phyloP scores from a whole-genome alignment of 129 eudicot genomes.

The Centrapalus pauciflorus region DNA sequence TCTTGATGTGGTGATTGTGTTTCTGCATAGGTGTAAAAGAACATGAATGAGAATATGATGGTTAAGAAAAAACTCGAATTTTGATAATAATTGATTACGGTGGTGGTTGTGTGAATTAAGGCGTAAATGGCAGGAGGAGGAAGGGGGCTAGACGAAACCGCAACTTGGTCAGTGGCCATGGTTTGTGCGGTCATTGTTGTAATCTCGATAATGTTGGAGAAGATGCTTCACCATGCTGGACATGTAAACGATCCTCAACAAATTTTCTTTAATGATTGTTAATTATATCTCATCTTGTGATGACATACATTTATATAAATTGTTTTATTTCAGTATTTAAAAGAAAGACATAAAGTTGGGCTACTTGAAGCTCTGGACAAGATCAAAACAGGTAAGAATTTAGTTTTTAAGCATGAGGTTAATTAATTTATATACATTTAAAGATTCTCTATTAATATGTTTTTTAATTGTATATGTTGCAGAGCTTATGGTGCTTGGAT shows the following conservation, averaged over 20 bases:
- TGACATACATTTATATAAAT: background rate
- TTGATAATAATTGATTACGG: conserved; percentile 5
- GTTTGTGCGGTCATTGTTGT: conserved; percentile 62
- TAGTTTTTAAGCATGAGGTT: background rate
- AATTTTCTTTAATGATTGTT: background rate
- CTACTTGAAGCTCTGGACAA: conserved; percentile 81
- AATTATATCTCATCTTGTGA: background rate
- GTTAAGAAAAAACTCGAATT: conserved; percentile 11
- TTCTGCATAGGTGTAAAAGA: background rate
- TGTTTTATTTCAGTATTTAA: conserved; percentile 38
- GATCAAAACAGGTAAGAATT: conserved; percentile 71
- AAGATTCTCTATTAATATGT: background rate
- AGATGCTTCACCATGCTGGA: conserved; percentile 53
- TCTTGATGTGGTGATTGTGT: conserved; percentile 13
- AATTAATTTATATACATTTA: background rate
- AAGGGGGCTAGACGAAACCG: conserved; percentile 68
- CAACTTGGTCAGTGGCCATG: conserved; percentile 81
- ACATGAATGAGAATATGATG: conserved; percentile 7
- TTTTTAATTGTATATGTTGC: conserved; percentile 29
- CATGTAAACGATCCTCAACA: conserved; percentile 34
- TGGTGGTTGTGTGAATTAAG: conserved; percentile 16
- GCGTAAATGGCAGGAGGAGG: conserved; percentile 37
- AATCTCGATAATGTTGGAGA: conserved; percentile 59
- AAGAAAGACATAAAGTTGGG: conserved; percentile 50
- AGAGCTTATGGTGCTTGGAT: conserved; percentile 97